Conservation (phyloP, 768 basidiomycete genomes). For the Tricholoma furcatifolium region DNA sequence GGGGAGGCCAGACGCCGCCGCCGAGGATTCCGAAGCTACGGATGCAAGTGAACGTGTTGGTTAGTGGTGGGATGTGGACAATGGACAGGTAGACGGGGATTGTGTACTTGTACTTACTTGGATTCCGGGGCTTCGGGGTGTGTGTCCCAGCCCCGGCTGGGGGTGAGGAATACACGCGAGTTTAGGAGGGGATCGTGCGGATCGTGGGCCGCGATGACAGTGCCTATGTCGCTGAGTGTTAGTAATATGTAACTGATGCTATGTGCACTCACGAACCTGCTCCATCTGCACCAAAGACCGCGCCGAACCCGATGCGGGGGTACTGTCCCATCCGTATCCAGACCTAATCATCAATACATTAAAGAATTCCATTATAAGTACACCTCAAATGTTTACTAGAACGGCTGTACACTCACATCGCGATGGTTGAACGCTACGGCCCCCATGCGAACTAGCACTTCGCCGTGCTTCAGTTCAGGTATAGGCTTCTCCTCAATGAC, state of each 20-base stretch:
- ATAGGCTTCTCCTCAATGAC: slow-evolving; percentile 49
- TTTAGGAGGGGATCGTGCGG: slow-evolving; percentile 54
- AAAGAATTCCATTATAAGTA: slow-evolving; percentile 1
- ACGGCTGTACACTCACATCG: slow-evolving; percentile 61
- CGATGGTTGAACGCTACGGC: slow-evolving; percentile 79
- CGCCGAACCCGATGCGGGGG: slow-evolving; percentile 58
- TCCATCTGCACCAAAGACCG: slow-evolving; percentile 69
- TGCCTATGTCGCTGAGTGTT: slow-evolving; percentile 39
- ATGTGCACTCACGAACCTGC: slow-evolving; percentile 47
- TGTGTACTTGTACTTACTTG: too few species aligned
- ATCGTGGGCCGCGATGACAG: slow-evolving; percentile 57
- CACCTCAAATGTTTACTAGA: background rate
- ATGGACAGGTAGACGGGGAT: background rate
- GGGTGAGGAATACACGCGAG: slow-evolving; percentile 72
- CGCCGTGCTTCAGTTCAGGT: slow-evolving; percentile 47
- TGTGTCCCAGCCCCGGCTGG: slow-evolving; percentile 74
- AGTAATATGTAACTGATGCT: background rate
- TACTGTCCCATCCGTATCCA: slow-evolving; percentile 75
- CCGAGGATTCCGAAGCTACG: slow-evolving; percentile 68
- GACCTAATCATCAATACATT: too few species aligned
- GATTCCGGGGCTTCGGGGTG: slow-evolving; percentile 66
- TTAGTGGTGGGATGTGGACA: too few species aligned
- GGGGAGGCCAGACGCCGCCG: slow-evolving; percentile 44
- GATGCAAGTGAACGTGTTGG: too few species aligned
- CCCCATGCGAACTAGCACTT: slow-evolving; percentile 65